Percentiles rank a stretch among this genome's conserved stretches.
phyloP scores from a whole-genome alignment of 495 filamentous ascomycete genomes.

The Neurospora intermedia region DNA sequence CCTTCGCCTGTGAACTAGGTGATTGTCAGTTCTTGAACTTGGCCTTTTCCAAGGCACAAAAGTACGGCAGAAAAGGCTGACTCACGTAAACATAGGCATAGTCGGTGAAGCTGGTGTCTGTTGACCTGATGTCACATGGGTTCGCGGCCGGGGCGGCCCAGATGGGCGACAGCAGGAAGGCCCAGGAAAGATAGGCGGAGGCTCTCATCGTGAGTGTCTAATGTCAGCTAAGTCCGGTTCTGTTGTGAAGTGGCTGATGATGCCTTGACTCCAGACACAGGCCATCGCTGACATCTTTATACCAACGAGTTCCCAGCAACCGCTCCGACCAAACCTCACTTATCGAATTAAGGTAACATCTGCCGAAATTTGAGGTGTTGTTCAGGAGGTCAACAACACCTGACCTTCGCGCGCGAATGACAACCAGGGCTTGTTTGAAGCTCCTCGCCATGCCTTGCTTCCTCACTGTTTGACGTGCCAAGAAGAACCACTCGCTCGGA shows the following conservation, averaged over 20 bases:
- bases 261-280: neutral
- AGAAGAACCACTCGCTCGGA: neutral
- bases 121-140: neutral
- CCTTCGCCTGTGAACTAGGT: slow-evolving; percentile 4
- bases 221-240: neutral
- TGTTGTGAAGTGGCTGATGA: neutral
- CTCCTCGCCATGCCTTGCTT: neutral
- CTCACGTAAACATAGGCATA: neutral
- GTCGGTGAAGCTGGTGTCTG: neutral
- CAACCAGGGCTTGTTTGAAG: neutral
- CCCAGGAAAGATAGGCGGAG: neutral
- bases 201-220: neutral
- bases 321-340: neutral
- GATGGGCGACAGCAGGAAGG: neutral
- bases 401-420: neutral
- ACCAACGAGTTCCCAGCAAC: neutral
- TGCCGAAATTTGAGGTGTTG: neutral
- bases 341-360: neutral
- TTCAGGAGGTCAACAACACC: neutral
- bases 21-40: neutral
- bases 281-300: neutral
- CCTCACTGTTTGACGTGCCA: neutral
- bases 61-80: neutral
- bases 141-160: neutral
- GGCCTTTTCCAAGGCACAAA: neutral